Conservation (phyloP, 1,139 yeast species). For the Suhomyces coccinellae region DNA sequence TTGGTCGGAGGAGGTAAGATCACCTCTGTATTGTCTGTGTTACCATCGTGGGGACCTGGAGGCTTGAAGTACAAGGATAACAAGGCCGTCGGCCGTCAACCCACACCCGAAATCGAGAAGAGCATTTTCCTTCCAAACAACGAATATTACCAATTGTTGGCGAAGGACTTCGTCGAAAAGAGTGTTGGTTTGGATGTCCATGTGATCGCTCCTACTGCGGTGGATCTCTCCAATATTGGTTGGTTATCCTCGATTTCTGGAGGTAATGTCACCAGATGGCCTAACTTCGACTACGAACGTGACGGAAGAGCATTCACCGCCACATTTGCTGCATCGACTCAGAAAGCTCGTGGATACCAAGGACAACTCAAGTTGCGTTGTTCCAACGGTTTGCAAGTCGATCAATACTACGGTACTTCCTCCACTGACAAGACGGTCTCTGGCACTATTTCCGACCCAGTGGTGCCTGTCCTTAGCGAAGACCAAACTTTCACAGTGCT, state of each 20-base stretch:
- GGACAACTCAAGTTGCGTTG: slow-evolving; percentile 84
- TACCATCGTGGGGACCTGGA: slow-evolving; percentile 89
- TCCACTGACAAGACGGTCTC: slow-evolving; percentile 33
- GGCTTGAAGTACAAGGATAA: slow-evolving; percentile 57
- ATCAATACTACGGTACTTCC: slow-evolving; percentile 67
- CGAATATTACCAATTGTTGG: slow-evolving; percentile 62
- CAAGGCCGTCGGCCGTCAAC: slow-evolving; percentile 35
- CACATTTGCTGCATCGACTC: slow-evolving; percentile 53
- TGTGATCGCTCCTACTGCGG: slow-evolving; percentile 62
- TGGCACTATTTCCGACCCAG: slow-evolving; percentile 55
- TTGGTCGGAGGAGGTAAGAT: slow-evolving; percentile 79
- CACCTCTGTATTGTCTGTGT: slow-evolving; percentile 60
- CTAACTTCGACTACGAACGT: slow-evolving; percentile 64
- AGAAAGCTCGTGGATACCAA: slow-evolving; percentile 64
- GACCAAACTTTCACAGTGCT: slow-evolving; percentile 73
- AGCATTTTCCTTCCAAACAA: slow-evolving; percentile 57
- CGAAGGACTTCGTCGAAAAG: slow-evolving; percentile 54
- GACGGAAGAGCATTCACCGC: slow-evolving; percentile 70
- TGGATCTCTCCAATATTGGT: slow-evolving; percentile 76
- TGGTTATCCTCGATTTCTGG: slow-evolving; percentile 69
- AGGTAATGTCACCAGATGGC: slow-evolving; percentile 66
- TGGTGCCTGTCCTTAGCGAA: slow-evolving; percentile 63
- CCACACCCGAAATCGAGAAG: slow-evolving; percentile 56
- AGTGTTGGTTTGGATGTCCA: slow-evolving; percentile 80
- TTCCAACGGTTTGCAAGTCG: slow-evolving; percentile 83